Base-by-base conservation (phyloP, 345 rosid genomes). In the Camelina sativa region DNA sequence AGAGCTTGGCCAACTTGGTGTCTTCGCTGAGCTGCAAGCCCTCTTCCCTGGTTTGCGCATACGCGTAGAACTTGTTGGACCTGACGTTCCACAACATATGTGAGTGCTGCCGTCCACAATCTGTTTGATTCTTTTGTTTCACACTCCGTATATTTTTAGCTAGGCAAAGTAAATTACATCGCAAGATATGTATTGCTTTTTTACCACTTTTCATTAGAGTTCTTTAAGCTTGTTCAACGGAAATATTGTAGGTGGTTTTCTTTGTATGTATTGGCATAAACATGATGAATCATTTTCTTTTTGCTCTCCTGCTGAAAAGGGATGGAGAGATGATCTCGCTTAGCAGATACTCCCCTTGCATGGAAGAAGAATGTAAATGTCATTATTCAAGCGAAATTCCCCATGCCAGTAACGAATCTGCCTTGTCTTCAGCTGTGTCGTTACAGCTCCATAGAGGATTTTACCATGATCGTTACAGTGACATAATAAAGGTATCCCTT, bases 1-100 rank as follows among this genome's bases (percentile, higher is more conserved):
- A 70, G 98, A 95, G 84, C 96, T 95, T 76, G 81, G 83, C 30
- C 97, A 92, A 65, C 85, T 95, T 76, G 77, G 89, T 82, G 94
- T 81, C 62, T 89, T 95, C 67, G 86, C 90, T 65, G 99, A 92
- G 84, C 82, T 95, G 80, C 80, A 8, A 65, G 87, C 97, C 1
- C 90, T 95, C 72, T 88, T 95, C 79, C 88, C 97, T 74, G 88
- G 91, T 56, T 52, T 86, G 50, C 82, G 28, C 58, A 78, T 92
- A 71, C 77, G 76, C 28, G 67, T 95, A 62, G 89, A 86, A 48
- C 75, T 95, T 38, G 71, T 92, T 79, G 98, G 99, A 78, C 99
- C 99, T 44, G 91, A 85, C 11, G 78, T 95, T 82, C 97, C 98
- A 17, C 79, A 82, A 30, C 68, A 82, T 38, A 82, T 92, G 99